phyloP scores from a whole-genome alignment of 2,329 filamentous ascomycete species.

The Aspergillus fumigatiaffinis region DNA sequence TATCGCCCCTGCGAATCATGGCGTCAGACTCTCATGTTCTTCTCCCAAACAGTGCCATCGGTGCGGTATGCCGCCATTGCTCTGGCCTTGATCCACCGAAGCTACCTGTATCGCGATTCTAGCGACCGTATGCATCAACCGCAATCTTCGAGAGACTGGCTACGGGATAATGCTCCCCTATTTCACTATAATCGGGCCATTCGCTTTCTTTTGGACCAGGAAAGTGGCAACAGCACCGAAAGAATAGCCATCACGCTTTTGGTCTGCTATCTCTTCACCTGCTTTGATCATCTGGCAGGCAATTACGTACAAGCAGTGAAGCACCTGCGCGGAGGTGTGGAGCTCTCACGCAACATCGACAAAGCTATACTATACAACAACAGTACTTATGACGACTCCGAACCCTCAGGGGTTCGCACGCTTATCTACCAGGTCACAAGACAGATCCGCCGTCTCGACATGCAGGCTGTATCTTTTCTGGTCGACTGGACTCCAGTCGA shows the following conservation, averaged over 20 bases:
- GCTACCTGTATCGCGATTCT: constrained; percentile 17
- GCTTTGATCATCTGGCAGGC: constrained; percentile 36
- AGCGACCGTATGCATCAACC: constrained; percentile 1
- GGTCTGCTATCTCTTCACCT: constrained; percentile 40
- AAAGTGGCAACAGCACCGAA: constrained; percentile 17
- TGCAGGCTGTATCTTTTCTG: constrained; percentile 21
- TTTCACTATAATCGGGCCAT: constrained; percentile 16
- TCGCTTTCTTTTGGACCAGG: constrained; percentile 22
- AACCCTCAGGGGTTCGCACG: constrained; percentile 12
- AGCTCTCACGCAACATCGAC: constrained; percentile 19
- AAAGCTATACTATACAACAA: constrained; percentile 3
- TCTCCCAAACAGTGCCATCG: constrained; percentile 28
- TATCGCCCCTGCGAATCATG: constrained; percentile 31
- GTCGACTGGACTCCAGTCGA: too few relatives aligned
- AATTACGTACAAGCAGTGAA: constrained; percentile 33
- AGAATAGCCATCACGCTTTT: constrained; percentile 33
- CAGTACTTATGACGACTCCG: not conserved
- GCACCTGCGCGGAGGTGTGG: constrained; percentile 34
- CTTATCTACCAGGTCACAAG: constrained; percentile 29
- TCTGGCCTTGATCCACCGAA: constrained; percentile 21
- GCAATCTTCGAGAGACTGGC: constrained; percentile 1
- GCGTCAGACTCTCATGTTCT: constrained; percentile 33
- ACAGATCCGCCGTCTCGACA: constrained; percentile 35
- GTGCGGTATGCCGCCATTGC: constrained; percentile 34
- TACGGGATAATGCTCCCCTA: constrained; percentile 15